A percentile compares a stretch with the other conserved stretches of the same genome.
Conservation (phyloP, 1,139 yeast species). For the Taphrina pruni region DNA sequence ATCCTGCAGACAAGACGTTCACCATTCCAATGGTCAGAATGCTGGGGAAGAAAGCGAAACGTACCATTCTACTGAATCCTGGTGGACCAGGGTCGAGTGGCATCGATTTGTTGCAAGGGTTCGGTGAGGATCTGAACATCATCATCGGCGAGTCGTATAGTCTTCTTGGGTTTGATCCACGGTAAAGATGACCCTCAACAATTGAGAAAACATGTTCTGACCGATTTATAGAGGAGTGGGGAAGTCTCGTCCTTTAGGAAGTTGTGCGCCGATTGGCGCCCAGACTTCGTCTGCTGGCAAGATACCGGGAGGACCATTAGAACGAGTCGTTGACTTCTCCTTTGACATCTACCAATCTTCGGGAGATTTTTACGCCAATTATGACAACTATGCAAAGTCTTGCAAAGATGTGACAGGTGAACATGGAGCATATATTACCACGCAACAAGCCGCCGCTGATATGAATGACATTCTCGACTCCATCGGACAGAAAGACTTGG, state of each 20-base stretch:
- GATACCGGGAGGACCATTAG: not conserved
- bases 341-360: conserved; percentile 5
- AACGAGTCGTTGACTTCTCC: not conserved
- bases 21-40: conserved; percentile 16
- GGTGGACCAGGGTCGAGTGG: conserved; percentile 24
- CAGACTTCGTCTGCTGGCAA: not conserved
- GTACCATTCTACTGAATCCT: conserved; percentile 4
- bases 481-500: conserved; percentile 15
- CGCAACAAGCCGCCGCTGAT: conserved; percentile 19
- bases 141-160: not conserved
- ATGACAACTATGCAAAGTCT: conserved; percentile 3
- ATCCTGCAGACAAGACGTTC: conserved; percentile 1
- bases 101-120: not conserved
- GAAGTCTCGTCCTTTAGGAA: not conserved
- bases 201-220: not conserved
- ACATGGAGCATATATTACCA: conserved; percentile 9
- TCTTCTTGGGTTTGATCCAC: conserved; percentile 25
- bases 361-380: not conserved
- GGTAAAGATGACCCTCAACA: not conserved
- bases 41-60: conserved; percentile 1
- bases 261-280: not conserved
- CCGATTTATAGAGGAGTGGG: conserved; percentile 5
- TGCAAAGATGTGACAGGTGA: conserved; percentile 13
- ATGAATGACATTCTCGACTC: conserved; percentile 15
- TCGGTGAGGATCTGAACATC: conserved; percentile 1